phyloP scores from a whole-genome alignment of 78 protist species.

The slime mould (Dictyostelium discoideum) region DNA sequence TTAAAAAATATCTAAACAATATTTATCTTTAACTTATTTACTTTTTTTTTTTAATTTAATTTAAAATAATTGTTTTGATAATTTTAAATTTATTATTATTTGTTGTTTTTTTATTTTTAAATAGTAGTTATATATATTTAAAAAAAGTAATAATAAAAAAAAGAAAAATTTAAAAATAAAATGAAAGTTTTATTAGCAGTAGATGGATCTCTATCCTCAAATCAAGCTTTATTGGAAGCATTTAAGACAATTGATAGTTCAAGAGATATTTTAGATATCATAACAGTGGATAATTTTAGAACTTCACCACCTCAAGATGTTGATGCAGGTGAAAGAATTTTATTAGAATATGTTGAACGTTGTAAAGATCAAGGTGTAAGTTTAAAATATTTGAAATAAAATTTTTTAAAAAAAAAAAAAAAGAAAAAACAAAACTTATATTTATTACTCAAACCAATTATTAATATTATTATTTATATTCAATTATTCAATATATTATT shows the following conservation, averaged over 20 bases:
- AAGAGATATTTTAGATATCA: constrained; percentile 17
- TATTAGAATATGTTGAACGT: neutral
- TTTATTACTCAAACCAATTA: neutral
- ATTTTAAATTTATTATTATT: too few relatives aligned
- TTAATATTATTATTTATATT: too few relatives aligned
- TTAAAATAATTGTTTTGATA: too few relatives aligned
- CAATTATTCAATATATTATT: too few relatives aligned
- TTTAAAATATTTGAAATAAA: neutral
- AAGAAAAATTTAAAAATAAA: constrained; percentile 3
- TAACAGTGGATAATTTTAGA: constrained; percentile 12
- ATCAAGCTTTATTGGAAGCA: neutral
- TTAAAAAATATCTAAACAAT: too few relatives aligned
- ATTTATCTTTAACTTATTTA: too few relatives aligned
- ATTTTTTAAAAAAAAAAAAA: too few relatives aligned
- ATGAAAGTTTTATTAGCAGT: constrained; percentile 45
- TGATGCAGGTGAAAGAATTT: constrained; percentile 4
- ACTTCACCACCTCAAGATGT: constrained; percentile 1
- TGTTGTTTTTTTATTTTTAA: too few relatives aligned
- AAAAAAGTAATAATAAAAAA: neutral
- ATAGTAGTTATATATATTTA: too few relatives aligned
- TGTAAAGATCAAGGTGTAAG: constrained; percentile 17
- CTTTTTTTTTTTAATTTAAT: too few relatives aligned
- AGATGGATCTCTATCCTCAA: constrained; percentile 36
- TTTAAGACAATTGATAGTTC: neutral
- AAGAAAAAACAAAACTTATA: neutral